Conservation (phyloP, 1,139 yeast genomes). For the Arxiozyma telluris region DNA sequence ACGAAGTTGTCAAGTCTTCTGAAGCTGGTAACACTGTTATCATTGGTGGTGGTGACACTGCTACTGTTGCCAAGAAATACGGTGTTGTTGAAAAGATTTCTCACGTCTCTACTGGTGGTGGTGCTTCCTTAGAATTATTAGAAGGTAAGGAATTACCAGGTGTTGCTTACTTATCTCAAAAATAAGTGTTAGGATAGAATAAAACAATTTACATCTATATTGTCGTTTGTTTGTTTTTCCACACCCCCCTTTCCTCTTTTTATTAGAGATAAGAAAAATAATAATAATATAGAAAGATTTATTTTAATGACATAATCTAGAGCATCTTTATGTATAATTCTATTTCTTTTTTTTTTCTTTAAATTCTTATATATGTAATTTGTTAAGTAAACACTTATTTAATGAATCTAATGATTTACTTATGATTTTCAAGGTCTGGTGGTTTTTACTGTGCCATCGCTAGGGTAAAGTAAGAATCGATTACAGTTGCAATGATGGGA, state of each 20-base stretch:
- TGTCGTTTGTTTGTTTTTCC: background rate
- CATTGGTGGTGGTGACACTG: slow-evolving; percentile 99
- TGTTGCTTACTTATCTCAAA: slow-evolving; percentile 17
- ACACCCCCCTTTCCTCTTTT: no score
- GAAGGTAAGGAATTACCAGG: slow-evolving; percentile 18
- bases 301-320: background rate
- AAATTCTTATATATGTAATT: background rate
- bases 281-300: background rate
- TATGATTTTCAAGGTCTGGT: background rate
- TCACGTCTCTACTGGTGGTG: slow-evolving; percentile 98
- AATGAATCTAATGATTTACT: slow-evolving; percentile 3
- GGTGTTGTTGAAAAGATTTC: slow-evolving; percentile 92
- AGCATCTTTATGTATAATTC: background rate
- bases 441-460: no score
- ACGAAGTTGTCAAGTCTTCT: slow-evolving; percentile 78
- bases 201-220: background rate
- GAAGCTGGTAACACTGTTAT: slow-evolving; percentile 86
- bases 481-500: no score
- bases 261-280: no score
- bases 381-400: slow-evolving; percentile 1
- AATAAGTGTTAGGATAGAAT: background rate
- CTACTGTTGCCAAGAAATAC: slow-evolving; percentile 95
- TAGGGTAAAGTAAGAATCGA: no score
- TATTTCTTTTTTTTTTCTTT: background rate
- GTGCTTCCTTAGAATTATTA: slow-evolving; percentile 58